Evolutionary conservation across 1,284 basidiomycete genomes (phyloP).

Genomic region (Fomitiporia mediterranea): DNA sequence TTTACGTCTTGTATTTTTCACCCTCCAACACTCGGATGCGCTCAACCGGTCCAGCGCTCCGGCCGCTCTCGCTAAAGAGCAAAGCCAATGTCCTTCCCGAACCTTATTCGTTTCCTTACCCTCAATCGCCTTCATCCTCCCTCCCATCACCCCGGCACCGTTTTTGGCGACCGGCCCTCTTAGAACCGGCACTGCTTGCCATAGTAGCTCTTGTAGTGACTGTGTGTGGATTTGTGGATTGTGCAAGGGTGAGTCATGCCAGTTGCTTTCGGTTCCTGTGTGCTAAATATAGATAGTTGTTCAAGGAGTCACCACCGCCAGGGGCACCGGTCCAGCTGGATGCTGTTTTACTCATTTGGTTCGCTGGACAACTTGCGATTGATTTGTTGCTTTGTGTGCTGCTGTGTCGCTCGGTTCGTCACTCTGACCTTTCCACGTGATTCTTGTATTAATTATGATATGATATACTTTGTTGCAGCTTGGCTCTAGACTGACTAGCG

Average conservation of each 20-base stretch:
- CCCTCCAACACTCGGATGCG: background rate
- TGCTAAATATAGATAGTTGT: background rate
- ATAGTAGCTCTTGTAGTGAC: background rate
- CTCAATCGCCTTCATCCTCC: background rate
- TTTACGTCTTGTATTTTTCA: background rate
- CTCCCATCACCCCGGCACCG: background rate
- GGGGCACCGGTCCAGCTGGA: constrained; percentile 9
- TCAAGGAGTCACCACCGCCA: constrained; percentile 6
- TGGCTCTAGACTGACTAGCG: background rate
- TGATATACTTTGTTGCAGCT: background rate
- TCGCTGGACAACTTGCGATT: constrained; percentile 9
- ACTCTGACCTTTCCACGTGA: background rate
- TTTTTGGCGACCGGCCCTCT: background rate
- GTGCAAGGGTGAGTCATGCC: constrained; percentile 7
- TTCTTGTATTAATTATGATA: background rate
- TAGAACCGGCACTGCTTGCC: constrained; percentile 1
- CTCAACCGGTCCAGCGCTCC: background rate
- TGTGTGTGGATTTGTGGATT: constrained; percentile 6
- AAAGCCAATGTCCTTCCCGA: background rate
- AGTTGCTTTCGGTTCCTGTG: background rate
- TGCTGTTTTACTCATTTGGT: constrained; percentile 8
- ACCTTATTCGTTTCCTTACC: background rate
- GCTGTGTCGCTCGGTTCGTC: constrained; percentile 1
- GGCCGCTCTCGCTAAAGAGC: background rate
- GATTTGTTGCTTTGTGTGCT: constrained; percentile 9